Base-by-base conservation (phyloP, 192 early-diverging fungal species). In the Thoreauomyces humboldtii region DNA sequence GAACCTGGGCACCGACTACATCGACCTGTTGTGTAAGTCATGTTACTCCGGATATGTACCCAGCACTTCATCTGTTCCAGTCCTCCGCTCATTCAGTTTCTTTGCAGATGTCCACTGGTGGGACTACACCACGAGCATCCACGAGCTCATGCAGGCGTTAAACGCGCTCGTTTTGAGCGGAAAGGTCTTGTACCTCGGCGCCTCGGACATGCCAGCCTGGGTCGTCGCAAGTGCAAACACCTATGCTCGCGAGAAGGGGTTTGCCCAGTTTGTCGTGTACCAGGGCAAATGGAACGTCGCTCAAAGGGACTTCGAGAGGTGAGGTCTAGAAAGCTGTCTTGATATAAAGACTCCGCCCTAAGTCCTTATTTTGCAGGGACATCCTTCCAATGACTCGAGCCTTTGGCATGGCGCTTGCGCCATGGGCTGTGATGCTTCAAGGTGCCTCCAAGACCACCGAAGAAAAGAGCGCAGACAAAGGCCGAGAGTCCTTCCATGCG, bases 271-370 rank as follows among this genome's bases (percentile, higher is more conserved):
- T 59, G 59, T 54, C 27, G 47, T 73, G n/a, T 73, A 73, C 42
- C 71, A 73, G 56, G 71, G 71, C 28, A 60, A 47, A 53, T 73
- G 71, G 71, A 70, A 62, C 35, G 37, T 63, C n/a, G 62, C 35
- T 34, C 7, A 55, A 3, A 45, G 71, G 5, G 71, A 73, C 33
- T 71, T 73, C 48, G 71, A 73, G 22, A 46, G n/a, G n/a, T n/a
- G n/a, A n/a, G n/a, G n/a, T n/a, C n/a, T n/a, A n/a, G n/a, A n/a
- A n/a, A n/a, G n/a, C n/a, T n/a, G n/a, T n/a, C n/a, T n/a, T n/a
- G n/a, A n/a, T n/a, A n/a, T n/a, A n/a, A n/a, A n/a, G n/a, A n/a
- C n/a, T n/a, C n/a, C n/a, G n/a, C n/a, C n/a, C n/a, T n/a, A n/a
- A n/a, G n/a, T n/a, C n/a, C n/a, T n/a, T n/a, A n/a, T n/a, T n/a